These are phyloP conservation scores for Xylaria longipes DNA, from an alignment of 495 filamentous ascomycete genomes.

Conservation along the genomic window DNA sequence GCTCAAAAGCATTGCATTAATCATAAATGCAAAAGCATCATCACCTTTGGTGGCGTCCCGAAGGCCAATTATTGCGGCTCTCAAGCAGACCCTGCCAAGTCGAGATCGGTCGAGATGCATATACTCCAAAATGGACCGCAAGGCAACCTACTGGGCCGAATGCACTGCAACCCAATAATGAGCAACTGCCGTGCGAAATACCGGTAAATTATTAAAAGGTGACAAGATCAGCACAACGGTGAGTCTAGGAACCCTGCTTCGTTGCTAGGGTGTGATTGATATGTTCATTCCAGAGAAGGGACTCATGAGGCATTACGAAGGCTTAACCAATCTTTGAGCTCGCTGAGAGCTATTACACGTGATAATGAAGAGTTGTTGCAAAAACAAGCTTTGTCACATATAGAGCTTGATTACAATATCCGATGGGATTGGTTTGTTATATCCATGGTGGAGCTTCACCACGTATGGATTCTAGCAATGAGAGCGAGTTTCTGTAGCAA, in stretches of 20 bases:
- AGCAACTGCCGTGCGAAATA: neutral
- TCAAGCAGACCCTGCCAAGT: neutral
- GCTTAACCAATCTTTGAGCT: neutral
- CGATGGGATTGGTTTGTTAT: neutral
- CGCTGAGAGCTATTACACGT: neutral
- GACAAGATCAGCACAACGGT: neutral
- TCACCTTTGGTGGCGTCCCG: neutral
- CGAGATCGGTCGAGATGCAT: constrained; percentile 1
- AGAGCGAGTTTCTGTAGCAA: neutral
- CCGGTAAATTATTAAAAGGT: neutral
- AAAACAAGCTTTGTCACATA: constrained; percentile 17
- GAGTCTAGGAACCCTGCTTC: neutral
- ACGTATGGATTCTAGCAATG: neutral
- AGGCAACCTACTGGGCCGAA: neutral
- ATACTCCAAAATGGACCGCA: neutral
- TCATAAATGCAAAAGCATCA: neutral
- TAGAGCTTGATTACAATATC: constrained; percentile 12
- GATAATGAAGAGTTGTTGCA: neutral
- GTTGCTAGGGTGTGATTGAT: neutral
- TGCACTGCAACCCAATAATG: constrained; percentile 17
- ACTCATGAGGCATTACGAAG: neutral
- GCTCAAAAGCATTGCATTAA: neutral
- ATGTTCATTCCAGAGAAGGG: neutral
- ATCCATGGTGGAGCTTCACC: neutral
- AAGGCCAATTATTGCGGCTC: neutral